phyloP scores from a whole-genome alignment of 2,329 filamentous ascomycete species.

The Penicillium sp. region DNA sequence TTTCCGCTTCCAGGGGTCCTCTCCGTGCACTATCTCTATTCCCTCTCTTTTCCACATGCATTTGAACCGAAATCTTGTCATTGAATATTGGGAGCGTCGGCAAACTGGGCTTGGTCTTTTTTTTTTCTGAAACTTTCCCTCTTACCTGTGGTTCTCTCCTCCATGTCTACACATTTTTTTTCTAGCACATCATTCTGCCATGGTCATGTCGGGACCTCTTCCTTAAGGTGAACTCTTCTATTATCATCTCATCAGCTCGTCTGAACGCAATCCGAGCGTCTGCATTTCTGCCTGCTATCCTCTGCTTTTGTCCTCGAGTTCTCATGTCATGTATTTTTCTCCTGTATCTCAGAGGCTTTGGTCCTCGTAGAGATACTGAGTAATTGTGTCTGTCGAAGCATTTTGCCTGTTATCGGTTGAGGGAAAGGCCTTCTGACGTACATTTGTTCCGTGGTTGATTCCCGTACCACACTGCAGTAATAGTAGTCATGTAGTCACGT shows the following conservation, averaged over 20 bases:
- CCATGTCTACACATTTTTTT: slow-evolving; percentile 4
- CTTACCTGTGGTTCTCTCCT: background rate
- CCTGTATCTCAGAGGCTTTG: background rate
- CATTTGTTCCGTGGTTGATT: background rate
- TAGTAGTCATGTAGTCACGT: background rate
- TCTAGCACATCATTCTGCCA: slow-evolving; percentile 34
- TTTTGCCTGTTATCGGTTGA: background rate
- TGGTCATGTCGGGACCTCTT: slow-evolving; percentile 29
- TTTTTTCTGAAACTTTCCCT: slow-evolving; percentile 18
- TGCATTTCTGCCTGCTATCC: slow-evolving; percentile 10
- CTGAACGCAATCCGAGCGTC: slow-evolving; percentile 19
- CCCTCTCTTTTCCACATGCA: slow-evolving; percentile 27
- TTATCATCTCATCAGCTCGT: slow-evolving; percentile 20
- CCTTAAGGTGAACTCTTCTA: slow-evolving; percentile 14
- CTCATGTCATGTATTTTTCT: background rate
- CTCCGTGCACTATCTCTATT: slow-evolving; percentile 1
- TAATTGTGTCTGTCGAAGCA: background rate
- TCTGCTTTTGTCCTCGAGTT: slow-evolving; percentile 3
- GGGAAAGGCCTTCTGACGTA: background rate
- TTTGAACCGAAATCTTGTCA: slow-evolving; percentile 32
- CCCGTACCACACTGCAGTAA: background rate
- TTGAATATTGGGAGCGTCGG: slow-evolving; percentile 32
- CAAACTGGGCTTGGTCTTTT: slow-evolving; percentile 25
- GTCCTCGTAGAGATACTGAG: background rate
- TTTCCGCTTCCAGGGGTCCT: slow-evolving; percentile 3